These are phyloP conservation scores for Hemisphaericaspora lyxosophila DNA, from an alignment of 1,139 yeast species.

Conservation along the genomic window DNA sequence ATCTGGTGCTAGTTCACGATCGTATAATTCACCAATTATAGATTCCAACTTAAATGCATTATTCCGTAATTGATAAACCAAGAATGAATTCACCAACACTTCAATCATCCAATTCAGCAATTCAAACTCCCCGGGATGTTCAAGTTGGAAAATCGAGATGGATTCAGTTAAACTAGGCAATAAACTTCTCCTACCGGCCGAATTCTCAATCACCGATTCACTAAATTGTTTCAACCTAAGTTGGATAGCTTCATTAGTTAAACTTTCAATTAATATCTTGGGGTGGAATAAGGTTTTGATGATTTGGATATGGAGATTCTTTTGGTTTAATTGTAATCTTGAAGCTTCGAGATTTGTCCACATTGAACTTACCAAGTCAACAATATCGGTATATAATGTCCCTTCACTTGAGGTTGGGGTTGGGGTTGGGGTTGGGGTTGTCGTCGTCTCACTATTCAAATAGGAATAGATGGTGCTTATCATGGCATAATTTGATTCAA, in stretches of 20 bases:
- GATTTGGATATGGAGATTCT: constrained; percentile 56
- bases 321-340: constrained; percentile 65
- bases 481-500: constrained; percentile 26
- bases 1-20: constrained; percentile 28
- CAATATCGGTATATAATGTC: constrained; percentile 16
- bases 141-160: constrained; percentile 42
- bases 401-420: constrained; percentile 1
- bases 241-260: constrained; percentile 23
- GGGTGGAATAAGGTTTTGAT: constrained; percentile 45
- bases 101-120: constrained; percentile 54
- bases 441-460: too few relatives aligned
- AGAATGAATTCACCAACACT: constrained; percentile 47
- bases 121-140: constrained; percentile 31
- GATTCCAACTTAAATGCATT: constrained; percentile 62
- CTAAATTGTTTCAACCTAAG: constrained; percentile 37
- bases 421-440: too few relatives aligned
- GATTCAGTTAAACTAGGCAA: constrained; percentile 56
- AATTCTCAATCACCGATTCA: constrained; percentile 43
- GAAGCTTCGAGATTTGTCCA: constrained; percentile 65
- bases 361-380: constrained; percentile 37
- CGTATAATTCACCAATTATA: constrained; percentile 53
- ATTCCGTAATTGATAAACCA: constrained; percentile 53
- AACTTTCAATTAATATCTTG: constrained; percentile 19
- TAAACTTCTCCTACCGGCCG: constrained; percentile 68
- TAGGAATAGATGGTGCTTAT: constrained; percentile 17